Conservation (phyloP, 2,329 filamentous ascomycete genomes). For the Ceratocystis harringtonii region DNA sequence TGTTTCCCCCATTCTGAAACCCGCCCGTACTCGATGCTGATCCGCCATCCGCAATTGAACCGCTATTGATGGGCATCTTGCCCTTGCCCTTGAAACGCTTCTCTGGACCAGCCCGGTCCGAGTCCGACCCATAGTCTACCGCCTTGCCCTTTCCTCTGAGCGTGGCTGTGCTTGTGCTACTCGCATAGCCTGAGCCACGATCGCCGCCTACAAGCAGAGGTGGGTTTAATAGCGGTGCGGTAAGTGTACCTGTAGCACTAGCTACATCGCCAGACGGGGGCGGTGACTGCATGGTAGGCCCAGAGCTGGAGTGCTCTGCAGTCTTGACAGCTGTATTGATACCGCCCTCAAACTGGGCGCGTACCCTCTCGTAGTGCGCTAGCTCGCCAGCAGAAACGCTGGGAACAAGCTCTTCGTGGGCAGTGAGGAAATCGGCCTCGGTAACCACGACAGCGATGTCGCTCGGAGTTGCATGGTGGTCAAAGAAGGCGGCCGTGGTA, state of each 20-base stretch:
- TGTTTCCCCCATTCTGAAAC: slow-evolving; percentile 39
- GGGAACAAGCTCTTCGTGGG: slow-evolving; percentile 76
- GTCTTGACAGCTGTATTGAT: slow-evolving; percentile 23
- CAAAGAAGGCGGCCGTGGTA: slow-evolving; percentile 88
- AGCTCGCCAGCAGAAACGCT: slow-evolving; percentile 87
- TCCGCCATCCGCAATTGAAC: background rate
- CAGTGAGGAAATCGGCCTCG: slow-evolving; percentile 73
- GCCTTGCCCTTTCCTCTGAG: slow-evolving; percentile 10
- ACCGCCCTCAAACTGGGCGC: slow-evolving; percentile 62
- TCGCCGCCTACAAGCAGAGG: slow-evolving; percentile 5
- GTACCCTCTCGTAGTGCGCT: slow-evolving; percentile 74
- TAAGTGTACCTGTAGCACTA: background rate
- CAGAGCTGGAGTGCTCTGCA: background rate
- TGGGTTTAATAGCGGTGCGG: slow-evolving; percentile 17
- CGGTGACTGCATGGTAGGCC: background rate
- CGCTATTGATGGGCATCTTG: slow-evolving; percentile 24
- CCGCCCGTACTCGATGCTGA: slow-evolving; percentile 23
- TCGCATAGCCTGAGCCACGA: slow-evolving; percentile 8
- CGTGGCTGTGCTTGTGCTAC: slow-evolving; percentile 13
- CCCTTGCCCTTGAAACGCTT: slow-evolving; percentile 45
- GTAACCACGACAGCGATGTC: slow-evolving; percentile 80
- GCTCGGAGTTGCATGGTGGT: slow-evolving; percentile 68
- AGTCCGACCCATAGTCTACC: background rate
- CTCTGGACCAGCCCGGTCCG: slow-evolving; percentile 25
- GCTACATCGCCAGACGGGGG: background rate